Evolutionary conservation across 1,284 basidiomycete species (phyloP).

Genomic region (Cronartium ribicola): DNA sequence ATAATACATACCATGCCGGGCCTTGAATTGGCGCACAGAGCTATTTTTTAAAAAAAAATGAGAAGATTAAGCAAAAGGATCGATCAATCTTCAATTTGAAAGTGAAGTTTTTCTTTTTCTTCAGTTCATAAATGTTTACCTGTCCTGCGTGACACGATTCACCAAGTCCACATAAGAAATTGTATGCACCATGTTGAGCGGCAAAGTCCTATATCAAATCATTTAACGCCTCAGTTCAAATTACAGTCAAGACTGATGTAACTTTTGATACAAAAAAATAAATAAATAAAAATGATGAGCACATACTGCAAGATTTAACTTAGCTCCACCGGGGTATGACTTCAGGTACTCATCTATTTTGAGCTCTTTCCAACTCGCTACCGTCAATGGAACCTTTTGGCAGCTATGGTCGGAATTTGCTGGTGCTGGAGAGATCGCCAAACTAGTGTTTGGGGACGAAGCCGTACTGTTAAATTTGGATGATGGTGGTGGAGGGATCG

Average conservation of each 20-base stretch:
- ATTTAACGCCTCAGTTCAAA: neutral
- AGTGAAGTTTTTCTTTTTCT: neutral
- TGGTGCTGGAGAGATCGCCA: neutral
- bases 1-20: constrained; percentile 19
- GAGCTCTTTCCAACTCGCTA: constrained; percentile 14
- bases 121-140: neutral
- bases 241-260: neutral
- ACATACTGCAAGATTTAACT: constrained; percentile 7
- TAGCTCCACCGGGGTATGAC: neutral
- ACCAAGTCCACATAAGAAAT: constrained; percentile 9
- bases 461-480: neutral
- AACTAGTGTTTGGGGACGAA: too few species aligned
- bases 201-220: constrained; percentile 2
- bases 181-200: neutral
- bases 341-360: constrained; percentile 9
- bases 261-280: neutral
- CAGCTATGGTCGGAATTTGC: constrained; percentile 1
- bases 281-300: neutral
- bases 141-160: constrained; percentile 15
- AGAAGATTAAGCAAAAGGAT: neutral
- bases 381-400: neutral
- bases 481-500: neutral
- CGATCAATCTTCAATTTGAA: neutral
- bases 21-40: constrained; percentile 12
- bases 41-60: neutral